Conservation (phyloP, 495 filamentous ascomycete genomes). For the Umbilicaria muhlenbergii region DNA sequence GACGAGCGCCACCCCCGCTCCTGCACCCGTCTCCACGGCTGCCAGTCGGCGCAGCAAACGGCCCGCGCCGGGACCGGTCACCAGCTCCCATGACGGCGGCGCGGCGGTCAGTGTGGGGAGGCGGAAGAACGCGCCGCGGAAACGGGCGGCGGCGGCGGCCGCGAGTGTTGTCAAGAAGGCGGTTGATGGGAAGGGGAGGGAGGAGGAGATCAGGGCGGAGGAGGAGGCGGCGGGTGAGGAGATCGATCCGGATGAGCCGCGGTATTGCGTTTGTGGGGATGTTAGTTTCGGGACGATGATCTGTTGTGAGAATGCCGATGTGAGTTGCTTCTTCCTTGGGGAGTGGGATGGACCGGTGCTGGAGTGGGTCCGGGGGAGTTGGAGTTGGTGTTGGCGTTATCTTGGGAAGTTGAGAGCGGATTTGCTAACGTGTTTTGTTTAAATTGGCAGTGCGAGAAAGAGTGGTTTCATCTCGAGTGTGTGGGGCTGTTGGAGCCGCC, state of each 20-base stretch:
- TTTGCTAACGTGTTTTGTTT: constrained; percentile 13
- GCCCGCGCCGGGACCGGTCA: constrained; percentile 63
- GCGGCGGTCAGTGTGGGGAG: constrained; percentile 62
- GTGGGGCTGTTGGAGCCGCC: constrained; percentile 65
- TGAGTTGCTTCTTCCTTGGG: constrained; percentile 32
- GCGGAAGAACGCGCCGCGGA: constrained; percentile 61
- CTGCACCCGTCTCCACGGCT: constrained; percentile 31
- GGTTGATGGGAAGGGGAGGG: constrained; percentile 16
- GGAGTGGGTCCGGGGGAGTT: constrained; percentile 1
- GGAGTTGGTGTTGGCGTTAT: too few relatives aligned
- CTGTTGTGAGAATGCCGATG: constrained; percentile 78
- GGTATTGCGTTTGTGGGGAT: constrained; percentile 82
- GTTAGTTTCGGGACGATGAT: constrained; percentile 95
- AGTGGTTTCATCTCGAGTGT: constrained; percentile 81
- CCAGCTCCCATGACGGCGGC: constrained; percentile 52
- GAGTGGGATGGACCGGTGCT: constrained; percentile 7
- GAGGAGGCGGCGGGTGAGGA: constrained; percentile 53
- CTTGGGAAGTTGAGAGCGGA: too few relatives aligned
- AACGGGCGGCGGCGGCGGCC: constrained; percentile 32
- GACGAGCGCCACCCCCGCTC: constrained; percentile 34
- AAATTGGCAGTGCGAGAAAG: constrained; percentile 38
- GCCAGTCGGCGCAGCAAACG: constrained; percentile 43
- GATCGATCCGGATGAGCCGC: constrained; percentile 74
- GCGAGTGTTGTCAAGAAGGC: constrained; percentile 4
- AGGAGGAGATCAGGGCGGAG: constrained; percentile 31